Base-by-base conservation (phyloP, 1,139 yeast genomes). In the Ogataea hybrid region DNA sequence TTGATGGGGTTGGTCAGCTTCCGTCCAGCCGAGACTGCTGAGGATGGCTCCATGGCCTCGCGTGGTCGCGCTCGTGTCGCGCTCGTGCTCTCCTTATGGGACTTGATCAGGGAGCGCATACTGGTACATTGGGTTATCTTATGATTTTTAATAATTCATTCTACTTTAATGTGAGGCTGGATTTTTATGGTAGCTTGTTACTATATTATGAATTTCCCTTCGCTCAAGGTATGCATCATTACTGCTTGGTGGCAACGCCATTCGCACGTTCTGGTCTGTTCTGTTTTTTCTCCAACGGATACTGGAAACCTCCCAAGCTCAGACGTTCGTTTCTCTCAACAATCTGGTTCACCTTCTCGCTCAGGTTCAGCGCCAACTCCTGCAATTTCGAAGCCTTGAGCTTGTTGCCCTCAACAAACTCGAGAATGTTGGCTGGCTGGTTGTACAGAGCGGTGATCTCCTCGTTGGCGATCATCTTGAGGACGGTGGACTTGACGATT, bases 301-400 rank as follows among this genome's bases (percentile, higher is more conserved):
- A 54, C 55, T 73, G 78, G 58, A 77, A 80, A 40, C 90, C 90
- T 56, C 87, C 85, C 38, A 86, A 77, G 47, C 87, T 83, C 41
- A 88, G 77, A 65, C 88, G 81, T 67, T 87, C 96, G 61, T 87
- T 87, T 71, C 87, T 81, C 64, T 88, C 96, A 41, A 85, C 77
- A 53, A 88, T 75, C 59, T 83, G 80, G 47, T 78, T 79, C 39
- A 86, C 87, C 74, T 87, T 89, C 56, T 92, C 97, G 54, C 90
- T 85, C 70, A 94, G 75, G 41, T 84, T 79, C 53, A 88, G 75
- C 17, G 97, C 95, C 61, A 90, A 78, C 62, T 84, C 90, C 73
- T 92, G 97, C 65, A 92, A 75, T 63, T 82, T 84, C 48, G 94
- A 75, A 58, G 89, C 77, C 62, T 86, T 96, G 36, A 39, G 42